These are phyloP conservation scores for Stachybotrys chartarum DNA, from an alignment of 2,329 filamentous ascomycete species.

Conservation along the genomic window DNA sequence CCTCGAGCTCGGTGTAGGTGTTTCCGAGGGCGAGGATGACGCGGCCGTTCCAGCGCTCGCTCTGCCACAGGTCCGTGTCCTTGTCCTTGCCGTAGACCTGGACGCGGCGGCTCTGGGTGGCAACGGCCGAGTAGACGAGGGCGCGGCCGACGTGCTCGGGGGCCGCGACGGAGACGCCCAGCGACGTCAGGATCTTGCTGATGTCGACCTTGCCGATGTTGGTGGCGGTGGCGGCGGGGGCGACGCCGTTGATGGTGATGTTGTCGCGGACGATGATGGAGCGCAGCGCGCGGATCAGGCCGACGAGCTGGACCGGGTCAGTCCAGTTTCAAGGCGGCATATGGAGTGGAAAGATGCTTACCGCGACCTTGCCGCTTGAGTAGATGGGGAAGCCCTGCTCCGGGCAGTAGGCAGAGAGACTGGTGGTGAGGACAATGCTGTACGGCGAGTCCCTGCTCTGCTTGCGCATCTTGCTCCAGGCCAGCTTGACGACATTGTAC, in stretches of 20 bases:
- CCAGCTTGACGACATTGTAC: slow-evolving; percentile 25
- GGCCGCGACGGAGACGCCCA: slow-evolving; percentile 23
- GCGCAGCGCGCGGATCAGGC: slow-evolving; percentile 24
- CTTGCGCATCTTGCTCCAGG: slow-evolving; percentile 6
- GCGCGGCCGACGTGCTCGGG: slow-evolving; percentile 25
- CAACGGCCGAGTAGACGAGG: slow-evolving; percentile 27
- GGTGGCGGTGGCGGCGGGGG: slow-evolving; percentile 26
- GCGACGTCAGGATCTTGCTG: slow-evolving; percentile 19
- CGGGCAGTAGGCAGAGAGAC: slow-evolving; percentile 27
- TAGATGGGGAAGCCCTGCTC: slow-evolving; percentile 28
- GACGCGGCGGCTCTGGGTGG: slow-evolving; percentile 20
- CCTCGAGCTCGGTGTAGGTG: slow-evolving; percentile 26
- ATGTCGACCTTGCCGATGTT: slow-evolving; percentile 20
- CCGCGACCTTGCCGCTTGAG: slow-evolving; percentile 8
- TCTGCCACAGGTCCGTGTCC: not conserved
- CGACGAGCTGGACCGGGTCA: slow-evolving; percentile 2
- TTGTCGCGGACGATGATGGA: slow-evolving; percentile 12
- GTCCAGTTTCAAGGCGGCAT: not conserved
- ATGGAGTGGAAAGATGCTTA: not conserved
- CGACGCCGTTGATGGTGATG: slow-evolving; percentile 31
- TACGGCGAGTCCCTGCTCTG: slow-evolving; percentile 7
- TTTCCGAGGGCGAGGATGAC: slow-evolving; percentile 27
- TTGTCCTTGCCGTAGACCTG: slow-evolving; percentile 27
- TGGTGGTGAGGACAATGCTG: slow-evolving; percentile 30
- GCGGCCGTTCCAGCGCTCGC: slow-evolving; percentile 22